Evolutionary conservation across 352 stramenopile species (phyloP).

Genomic region (Pythium diclinum): DNA sequence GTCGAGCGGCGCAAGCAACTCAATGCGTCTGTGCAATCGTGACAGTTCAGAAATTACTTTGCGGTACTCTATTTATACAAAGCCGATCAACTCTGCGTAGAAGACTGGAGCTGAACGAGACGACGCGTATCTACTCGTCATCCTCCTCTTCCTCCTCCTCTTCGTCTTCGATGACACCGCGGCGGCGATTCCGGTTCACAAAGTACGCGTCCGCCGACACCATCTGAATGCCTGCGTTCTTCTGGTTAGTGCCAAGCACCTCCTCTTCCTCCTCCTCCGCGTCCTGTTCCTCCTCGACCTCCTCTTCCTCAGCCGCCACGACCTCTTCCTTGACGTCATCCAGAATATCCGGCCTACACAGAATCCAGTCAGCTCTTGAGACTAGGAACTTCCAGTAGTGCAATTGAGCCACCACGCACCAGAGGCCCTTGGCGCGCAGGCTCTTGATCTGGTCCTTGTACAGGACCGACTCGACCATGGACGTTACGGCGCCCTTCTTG

Average conservation of each 20-base stretch:
- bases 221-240: constrained; percentile 59
- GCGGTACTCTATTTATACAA: constrained; percentile 27
- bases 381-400: not conserved
- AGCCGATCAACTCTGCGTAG: not conserved
- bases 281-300: constrained; percentile 16
- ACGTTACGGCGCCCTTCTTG: constrained; percentile 88
- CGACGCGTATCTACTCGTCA: constrained; percentile 30
- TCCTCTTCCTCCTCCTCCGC: constrained; percentile 21
- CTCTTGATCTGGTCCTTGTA: constrained; percentile 99
- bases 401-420: constrained; percentile 43
- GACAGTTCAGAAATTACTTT: constrained; percentile 6
- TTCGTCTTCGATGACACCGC: constrained; percentile 71
- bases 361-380: not conserved
- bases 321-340: constrained; percentile 30
- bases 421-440: constrained; percentile 92
- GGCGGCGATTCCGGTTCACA: constrained; percentile 76
- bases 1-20: not conserved
- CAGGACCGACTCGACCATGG: constrained; percentile 94
- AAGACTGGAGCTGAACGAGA: not conserved
- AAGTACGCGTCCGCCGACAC: constrained; percentile 44
- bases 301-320: constrained; percentile 3
- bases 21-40: not conserved
- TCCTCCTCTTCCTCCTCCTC: constrained; percentile 59
- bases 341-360: constrained; percentile 55
- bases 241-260: not conserved